Evolutionary conservation across 768 basidiomycete genomes (phyloP).

Genomic region (Trametes cubensis): DNA sequence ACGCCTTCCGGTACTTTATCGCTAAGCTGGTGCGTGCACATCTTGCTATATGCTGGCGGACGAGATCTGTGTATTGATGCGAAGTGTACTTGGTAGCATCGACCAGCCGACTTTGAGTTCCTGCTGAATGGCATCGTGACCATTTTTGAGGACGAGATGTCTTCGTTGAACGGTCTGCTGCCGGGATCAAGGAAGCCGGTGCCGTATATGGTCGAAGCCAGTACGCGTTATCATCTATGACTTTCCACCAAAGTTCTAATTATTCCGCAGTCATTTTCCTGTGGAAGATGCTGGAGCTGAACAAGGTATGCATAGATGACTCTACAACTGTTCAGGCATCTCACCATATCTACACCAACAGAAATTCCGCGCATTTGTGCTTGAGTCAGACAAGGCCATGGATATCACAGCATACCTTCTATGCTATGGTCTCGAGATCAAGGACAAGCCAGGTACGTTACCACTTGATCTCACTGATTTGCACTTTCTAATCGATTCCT

Average conservation of each 20-base stretch:
- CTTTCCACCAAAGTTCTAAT: neutral
- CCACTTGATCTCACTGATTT: slow-evolving; percentile 1
- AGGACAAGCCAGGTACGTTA: slow-evolving; percentile 84
- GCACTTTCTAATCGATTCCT: neutral
- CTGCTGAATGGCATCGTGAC: slow-evolving; percentile 71
- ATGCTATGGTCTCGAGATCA: slow-evolving; percentile 83
- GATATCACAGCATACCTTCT: slow-evolving; percentile 80
- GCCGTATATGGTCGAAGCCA: slow-evolving; percentile 80
- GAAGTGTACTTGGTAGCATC: slow-evolving; percentile 57
- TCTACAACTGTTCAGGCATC: neutral
- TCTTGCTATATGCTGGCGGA: neutral
- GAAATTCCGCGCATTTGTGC: slow-evolving; percentile 86
- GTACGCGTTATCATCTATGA: slow-evolving; percentile 46
- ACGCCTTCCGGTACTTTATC: slow-evolving; percentile 90
- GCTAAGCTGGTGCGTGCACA: slow-evolving; percentile 72
- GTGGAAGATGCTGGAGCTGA: slow-evolving; percentile 92
- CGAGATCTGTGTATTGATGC: neutral
- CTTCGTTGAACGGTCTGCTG: slow-evolving; percentile 69
- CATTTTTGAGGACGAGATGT: slow-evolving; percentile 76
- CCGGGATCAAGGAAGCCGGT: slow-evolving; percentile 86
- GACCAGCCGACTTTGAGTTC: slow-evolving; percentile 86
- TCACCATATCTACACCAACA: slow-evolving; percentile 37
- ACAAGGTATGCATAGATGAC: slow-evolving; percentile 62
- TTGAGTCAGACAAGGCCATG: slow-evolving; percentile 79
- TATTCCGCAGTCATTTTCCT: slow-evolving; percentile 63